phyloP scores from a whole-genome alignment of 371 early-diverging fungal genomes.

The Batkoa obscura region DNA sequence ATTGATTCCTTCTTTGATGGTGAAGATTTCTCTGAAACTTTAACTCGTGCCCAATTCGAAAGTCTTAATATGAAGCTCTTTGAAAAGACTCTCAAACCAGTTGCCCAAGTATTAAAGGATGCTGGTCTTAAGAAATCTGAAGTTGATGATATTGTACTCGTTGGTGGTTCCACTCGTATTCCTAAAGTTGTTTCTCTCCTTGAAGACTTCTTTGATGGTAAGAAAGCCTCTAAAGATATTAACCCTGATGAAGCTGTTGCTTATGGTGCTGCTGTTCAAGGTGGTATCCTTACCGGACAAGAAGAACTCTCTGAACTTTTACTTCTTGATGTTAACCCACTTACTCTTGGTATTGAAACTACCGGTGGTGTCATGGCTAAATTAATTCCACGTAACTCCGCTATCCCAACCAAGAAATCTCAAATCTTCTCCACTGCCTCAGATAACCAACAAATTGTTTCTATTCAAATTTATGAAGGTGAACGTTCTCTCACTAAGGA shows the following conservation, averaged over 20 bases:
- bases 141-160: conserved; percentile 95
- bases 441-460: conserved; percentile 96
- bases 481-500: conserved; percentile 92
- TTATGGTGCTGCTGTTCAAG: conserved; percentile 97
- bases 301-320: conserved; percentile 12
- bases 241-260: conserved; percentile 99
- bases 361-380: conserved; percentile 95
- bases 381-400: conserved; percentile 92
- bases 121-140: conserved; percentile 70
- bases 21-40: conserved; percentile 90
- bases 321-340: conserved; percentile 75
- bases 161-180: conserved; percentile 99
- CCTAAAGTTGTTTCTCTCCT: conserved; percentile 94
- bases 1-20: conserved; percentile 93
- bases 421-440: conserved; percentile 95
- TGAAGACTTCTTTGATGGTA: conserved; percentile 77
- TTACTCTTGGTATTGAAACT: conserved; percentile 90
- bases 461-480: conserved; percentile 89
- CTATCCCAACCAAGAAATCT: conserved; percentile 93
- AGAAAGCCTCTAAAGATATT: conserved; percentile 85
- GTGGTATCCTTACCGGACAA: conserved; percentile 86
- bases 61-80: conserved; percentile 73
- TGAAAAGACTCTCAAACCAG: conserved; percentile 90
- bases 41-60: conserved; percentile 94
- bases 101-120: conserved; percentile 94